These are phyloP conservation scores for Aspergillus novoparasiticus DNA, from an alignment of 2,329 filamentous ascomycete genomes.

Conservation along the genomic window DNA sequence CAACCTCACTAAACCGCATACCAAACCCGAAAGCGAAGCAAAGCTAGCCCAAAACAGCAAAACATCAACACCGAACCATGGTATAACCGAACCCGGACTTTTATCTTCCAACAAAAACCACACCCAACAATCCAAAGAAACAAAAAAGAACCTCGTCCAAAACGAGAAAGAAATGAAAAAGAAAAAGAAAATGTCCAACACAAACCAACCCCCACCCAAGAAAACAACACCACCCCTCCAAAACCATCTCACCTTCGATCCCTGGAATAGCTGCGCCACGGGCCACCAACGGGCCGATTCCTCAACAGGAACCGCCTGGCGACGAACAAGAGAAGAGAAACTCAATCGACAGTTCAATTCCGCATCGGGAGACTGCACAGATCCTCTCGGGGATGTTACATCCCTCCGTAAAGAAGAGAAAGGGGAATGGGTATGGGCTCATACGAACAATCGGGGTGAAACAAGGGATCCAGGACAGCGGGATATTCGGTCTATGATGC, in stretches of 20 bases:
- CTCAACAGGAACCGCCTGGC: conserved; percentile 68
- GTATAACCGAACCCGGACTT: not conserved
- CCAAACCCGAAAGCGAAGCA: conserved; percentile 1
- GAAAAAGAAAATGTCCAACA: conserved; percentile 3
- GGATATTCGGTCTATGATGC: conserved; percentile 45
- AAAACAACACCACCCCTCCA: conserved; percentile 2
- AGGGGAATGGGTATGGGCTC: conserved; percentile 16
- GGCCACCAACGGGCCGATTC: conserved; percentile 79
- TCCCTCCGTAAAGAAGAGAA: not conserved
- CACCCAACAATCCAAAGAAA: too few species aligned
- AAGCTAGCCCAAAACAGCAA: conserved; percentile 5
- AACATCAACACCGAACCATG: conserved; percentile 17
- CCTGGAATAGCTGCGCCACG: conserved; percentile 68
- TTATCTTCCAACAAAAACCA: not conserved
- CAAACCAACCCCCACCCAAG: not conserved
- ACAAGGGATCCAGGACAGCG: conserved; percentile 28
- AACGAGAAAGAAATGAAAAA: not conserved
- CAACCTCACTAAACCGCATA: not conserved
- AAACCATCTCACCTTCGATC: conserved; percentile 41
- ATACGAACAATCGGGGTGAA: conserved; percentile 26
- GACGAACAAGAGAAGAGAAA: conserved; percentile 68
- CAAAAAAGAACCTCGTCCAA: too few species aligned
- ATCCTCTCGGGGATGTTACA: conserved; percentile 26
- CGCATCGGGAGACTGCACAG: conserved; percentile 64
- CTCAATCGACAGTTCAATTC: conserved; percentile 69